Conservation (phyloP, 1,284 basidiomycete genomes). For the Neonothopanus nambi region DNA sequence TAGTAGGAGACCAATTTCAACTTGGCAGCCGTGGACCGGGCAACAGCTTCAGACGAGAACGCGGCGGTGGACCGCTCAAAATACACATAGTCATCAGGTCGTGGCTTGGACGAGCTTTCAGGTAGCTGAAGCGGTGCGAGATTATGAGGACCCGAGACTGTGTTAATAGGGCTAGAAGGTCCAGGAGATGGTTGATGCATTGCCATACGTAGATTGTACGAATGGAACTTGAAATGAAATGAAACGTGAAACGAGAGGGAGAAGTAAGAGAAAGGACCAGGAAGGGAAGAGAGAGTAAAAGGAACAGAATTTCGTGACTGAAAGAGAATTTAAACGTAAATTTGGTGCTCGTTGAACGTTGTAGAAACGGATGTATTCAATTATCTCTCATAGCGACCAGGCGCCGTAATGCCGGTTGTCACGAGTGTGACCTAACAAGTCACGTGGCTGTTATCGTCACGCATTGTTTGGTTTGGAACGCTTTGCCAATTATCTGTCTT, state of each 20-base stretch:
- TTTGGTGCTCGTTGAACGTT: too few species aligned
- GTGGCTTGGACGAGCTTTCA: slow-evolving; percentile 9
- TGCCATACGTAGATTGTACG: not conserved
- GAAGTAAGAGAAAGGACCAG: not conserved
- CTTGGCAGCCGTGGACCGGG: slow-evolving; percentile 93
- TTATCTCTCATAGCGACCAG: too few species aligned
- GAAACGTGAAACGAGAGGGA: too few species aligned
- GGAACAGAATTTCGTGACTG: not conserved
- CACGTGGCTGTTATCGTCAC: too few species aligned
- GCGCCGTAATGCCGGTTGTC: too few species aligned
- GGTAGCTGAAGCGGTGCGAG: slow-evolving; percentile 13
- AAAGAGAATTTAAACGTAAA: too few species aligned
- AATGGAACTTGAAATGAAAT: not conserved
- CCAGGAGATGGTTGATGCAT: slow-evolving; percentile 40
- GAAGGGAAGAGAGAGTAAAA: not conserved
- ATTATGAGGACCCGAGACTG: slow-evolving; percentile 19
- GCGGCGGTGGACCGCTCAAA: slow-evolving; percentile 86
- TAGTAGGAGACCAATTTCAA: slow-evolving; percentile 98
- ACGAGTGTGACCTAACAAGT: too few species aligned
- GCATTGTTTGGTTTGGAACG: too few species aligned
- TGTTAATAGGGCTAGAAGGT: slow-evolving; percentile 34
- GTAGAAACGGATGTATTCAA: too few species aligned
- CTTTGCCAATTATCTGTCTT: too few species aligned
- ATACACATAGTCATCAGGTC: slow-evolving; percentile 81
- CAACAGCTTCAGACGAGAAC: slow-evolving; percentile 87